Evolutionary conservation across 768 basidiomycete species (phyloP).

Genomic region (Rubroboletus satanas): DNA sequence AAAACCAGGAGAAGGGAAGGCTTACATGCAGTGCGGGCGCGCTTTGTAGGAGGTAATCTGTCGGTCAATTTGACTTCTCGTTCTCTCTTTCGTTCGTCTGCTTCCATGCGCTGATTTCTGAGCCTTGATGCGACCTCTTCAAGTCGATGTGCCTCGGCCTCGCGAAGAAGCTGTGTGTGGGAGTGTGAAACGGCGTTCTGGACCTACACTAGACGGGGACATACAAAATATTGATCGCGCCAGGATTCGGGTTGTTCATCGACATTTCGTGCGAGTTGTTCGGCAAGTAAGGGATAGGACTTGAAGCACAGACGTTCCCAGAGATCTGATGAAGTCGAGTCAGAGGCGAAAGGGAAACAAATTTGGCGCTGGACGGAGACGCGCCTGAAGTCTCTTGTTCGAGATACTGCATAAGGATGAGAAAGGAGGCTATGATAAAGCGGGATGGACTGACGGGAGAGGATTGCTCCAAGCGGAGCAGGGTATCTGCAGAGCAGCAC

Average conservation of each 20-base stretch:
- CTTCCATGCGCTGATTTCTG: conserved; percentile 63
- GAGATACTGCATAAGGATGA: conserved; percentile 43
- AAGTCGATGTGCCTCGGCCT: conserved; percentile 58
- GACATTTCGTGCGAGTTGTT: conserved; percentile 41
- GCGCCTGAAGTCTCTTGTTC: conserved; percentile 53
- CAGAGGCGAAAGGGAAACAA: not conserved
- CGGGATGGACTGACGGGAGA: conserved; percentile 55
- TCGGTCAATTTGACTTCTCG: conserved; percentile 74
- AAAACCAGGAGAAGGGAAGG: not conserved
- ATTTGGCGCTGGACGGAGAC: conserved; percentile 6
- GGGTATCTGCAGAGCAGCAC: conserved; percentile 66
- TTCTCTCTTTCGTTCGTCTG: conserved; percentile 72
- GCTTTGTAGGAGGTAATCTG: conserved; percentile 62
- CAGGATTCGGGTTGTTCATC: conserved; percentile 55
- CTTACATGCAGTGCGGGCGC: conserved; percentile 57
- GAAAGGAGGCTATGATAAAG: conserved; percentile 5
- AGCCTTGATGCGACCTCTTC: conserved; percentile 61
- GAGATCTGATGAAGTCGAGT: conserved; percentile 43
- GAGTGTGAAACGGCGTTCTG: conserved; percentile 4
- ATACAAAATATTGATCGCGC: conserved; percentile 66
- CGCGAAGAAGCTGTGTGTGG: conserved; percentile 45
- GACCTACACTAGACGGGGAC: conserved; percentile 22
- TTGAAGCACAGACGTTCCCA: conserved; percentile 65
- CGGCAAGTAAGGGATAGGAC: conserved; percentile 52
- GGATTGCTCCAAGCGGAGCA: conserved; percentile 61